Evolutionary conservation across 345 rosid genomes (phyloP), one percentile per base, ranked within the genome.

Genomic region (Orychophragmus violaceus): DNA sequence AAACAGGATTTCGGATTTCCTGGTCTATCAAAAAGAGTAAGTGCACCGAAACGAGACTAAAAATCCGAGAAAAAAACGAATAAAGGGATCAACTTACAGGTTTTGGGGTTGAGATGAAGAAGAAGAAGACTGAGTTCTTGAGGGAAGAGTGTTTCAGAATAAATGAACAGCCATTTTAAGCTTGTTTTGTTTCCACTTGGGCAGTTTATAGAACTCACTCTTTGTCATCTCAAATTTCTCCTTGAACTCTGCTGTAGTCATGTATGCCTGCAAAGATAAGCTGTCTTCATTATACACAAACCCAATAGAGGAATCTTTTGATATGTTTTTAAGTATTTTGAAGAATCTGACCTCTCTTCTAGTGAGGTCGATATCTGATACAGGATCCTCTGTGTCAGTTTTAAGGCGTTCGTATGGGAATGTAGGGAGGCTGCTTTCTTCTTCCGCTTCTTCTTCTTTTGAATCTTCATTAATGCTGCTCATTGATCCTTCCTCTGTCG

Each of bases 141-240:
- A 39, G 65, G 6, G 23, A 33, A 53, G 66, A 55, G 56, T 76
- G 67, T 72, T 19, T 85, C 76, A 95, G 78, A 95, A 95, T 79
- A 95, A 82, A 3, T 78, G 86, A 79, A 78, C 79, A 60, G 89
- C 83, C 90, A 89, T 89, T 70, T 95, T 95, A 64, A 83, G 95
- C 83, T 95, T 95, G 93, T 91, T 95, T 75, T 91, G 98, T 78
- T 92, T 95, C 99, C 99, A 95, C 80, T 91, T 95, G 0, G 99
- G 96, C 66, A 91, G 69, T 86, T 88, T 87, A 66, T 79, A 68
- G 84, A 95, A 95, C 35, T 84, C 96, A 50, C 59, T 81, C 72
- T 82, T 95, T 41, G 80, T 30, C 99, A 91, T 89, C 57, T 91
- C 96, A 49, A 95, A 89, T 79, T 89, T 89, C 87, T 91, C 97